These are phyloP conservation scores for Termitomyces sp. DNA, from an alignment of 768 basidiomycete species.

Conservation along the genomic window DNA sequence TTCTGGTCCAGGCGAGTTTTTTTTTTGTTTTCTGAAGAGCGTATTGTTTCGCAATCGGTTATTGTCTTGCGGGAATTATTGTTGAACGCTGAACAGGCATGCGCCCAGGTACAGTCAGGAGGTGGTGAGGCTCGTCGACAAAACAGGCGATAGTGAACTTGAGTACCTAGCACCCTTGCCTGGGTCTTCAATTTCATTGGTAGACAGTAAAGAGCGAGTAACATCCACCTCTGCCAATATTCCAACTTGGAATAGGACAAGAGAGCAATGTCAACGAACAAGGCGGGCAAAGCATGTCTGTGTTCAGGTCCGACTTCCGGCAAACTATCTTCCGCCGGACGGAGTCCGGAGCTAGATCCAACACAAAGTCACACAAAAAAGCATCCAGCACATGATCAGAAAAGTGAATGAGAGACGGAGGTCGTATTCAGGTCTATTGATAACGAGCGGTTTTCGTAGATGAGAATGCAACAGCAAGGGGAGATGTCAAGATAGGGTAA, in stretches of 20 bases:
- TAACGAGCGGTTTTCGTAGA: background rate
- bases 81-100: too few relatives aligned
- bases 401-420: too few relatives aligned
- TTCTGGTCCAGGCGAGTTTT: background rate
- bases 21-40: background rate
- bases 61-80: background rate
- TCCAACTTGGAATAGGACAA: background rate
- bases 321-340: too few relatives aligned
- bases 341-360: too few relatives aligned
- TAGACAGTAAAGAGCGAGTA: background rate
- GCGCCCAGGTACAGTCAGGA: too few relatives aligned
- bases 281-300: too few relatives aligned
- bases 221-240: background rate
- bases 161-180: background rate
- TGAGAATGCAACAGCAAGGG: background rate
- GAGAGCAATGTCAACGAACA: background rate
- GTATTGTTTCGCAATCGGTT: too few relatives aligned
- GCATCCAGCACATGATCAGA: background rate
- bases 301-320: too few relatives aligned
- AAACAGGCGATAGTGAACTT: background rate
- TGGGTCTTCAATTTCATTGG: too few relatives aligned
- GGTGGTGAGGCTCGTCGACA: background rate
- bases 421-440: background rate
- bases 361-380: too few relatives aligned
- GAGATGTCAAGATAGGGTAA: background rate